A percentile compares a stretch with the other conserved stretches of the same genome.
Conservation (phyloP, 164 flowering plant genomes). For the Pachysandra terminalis region DNA sequence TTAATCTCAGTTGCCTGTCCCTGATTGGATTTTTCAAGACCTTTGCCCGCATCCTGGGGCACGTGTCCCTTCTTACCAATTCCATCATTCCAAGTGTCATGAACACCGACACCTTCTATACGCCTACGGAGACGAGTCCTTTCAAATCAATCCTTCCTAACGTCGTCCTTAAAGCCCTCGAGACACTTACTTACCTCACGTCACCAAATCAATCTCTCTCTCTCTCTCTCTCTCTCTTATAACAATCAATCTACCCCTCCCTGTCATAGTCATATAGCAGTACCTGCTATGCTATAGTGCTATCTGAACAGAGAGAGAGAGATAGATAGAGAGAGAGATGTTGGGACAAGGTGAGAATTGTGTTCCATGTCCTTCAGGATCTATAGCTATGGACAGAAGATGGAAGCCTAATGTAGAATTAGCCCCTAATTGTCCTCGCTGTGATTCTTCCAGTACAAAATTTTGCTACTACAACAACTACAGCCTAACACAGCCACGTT, state of each 20-base stretch:
- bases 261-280: no score
- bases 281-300: no score
- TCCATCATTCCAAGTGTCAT: conserved; percentile 9
- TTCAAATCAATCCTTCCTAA: conserved; percentile 5
- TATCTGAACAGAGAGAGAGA: no score
- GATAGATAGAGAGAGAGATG: no score
- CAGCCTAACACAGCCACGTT: conserved; percentile 61
- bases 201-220: conserved; percentile 6
- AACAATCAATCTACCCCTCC: no score
- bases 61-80: conserved; percentile 22
- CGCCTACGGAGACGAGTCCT: conserved; percentile 28
- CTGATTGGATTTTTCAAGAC: conserved; percentile 26
- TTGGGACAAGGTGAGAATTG: conserved; percentile 1
- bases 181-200: conserved; percentile 2
- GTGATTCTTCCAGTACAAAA: conserved; percentile 58
- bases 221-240: conserved; percentile 2
- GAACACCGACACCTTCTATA: conserved; percentile 38
- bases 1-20: conserved; percentile 23
- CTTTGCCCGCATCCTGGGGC: conserved; percentile 23
- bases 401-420: conserved; percentile 47
- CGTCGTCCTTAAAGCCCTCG: conserved; percentile 18
- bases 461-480: conserved; percentile 75
- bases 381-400: conserved; percentile 31
- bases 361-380: conserved; percentile 13
- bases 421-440: conserved; percentile 54